phyloP scores from a whole-genome alignment of 192 early-diverging fungal species.

The Coemansia sp. region DNA sequence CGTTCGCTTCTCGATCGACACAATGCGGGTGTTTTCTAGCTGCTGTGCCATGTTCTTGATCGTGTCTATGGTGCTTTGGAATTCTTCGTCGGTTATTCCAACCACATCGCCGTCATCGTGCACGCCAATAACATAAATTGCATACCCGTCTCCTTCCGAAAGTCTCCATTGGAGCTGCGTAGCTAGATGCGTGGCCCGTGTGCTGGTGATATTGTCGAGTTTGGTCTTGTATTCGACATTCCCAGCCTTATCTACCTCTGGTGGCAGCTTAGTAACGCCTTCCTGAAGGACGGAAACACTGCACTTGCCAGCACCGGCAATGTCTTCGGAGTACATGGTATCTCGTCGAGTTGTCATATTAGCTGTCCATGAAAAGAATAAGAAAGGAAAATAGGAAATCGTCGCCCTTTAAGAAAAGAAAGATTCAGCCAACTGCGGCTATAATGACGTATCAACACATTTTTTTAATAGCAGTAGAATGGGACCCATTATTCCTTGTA shows the following conservation, averaged over 20 bases:
- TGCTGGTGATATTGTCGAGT: slow-evolving; percentile 23
- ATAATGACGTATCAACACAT: slow-evolving; percentile 1
- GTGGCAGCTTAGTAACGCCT: slow-evolving; percentile 58
- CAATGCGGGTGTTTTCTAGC: slow-evolving; percentile 35
- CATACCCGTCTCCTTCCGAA: slow-evolving; percentile 82
- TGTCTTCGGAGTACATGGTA: slow-evolving; percentile 40
- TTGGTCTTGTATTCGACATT: slow-evolving; percentile 86
- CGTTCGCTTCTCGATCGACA: slow-evolving; percentile 30
- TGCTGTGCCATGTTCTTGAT: slow-evolving; percentile 33
- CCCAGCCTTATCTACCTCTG: slow-evolving; percentile 79
- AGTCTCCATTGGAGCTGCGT: slow-evolving; percentile 93
- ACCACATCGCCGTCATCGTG: slow-evolving; percentile 78
- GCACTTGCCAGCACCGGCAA: slow-evolving; percentile 7
- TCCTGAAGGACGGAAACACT: slow-evolving; percentile 33
- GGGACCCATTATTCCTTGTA: slow-evolving; percentile 11
- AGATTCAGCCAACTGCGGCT: not conserved
- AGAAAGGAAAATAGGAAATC: no score
- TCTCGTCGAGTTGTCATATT: slow-evolving; percentile 42
- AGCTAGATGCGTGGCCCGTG: slow-evolving; percentile 75
- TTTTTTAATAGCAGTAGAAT: not conserved
- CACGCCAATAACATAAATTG: slow-evolving; percentile 88
- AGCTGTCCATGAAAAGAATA: slow-evolving; percentile 1
- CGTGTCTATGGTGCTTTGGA: slow-evolving; percentile 26
- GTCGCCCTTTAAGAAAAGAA: not conserved
- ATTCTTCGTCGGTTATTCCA: slow-evolving; percentile 56